Evolutionary conservation across 106 monocot species (phyloP).

Genomic region (Ottelia alismoides): DNA sequence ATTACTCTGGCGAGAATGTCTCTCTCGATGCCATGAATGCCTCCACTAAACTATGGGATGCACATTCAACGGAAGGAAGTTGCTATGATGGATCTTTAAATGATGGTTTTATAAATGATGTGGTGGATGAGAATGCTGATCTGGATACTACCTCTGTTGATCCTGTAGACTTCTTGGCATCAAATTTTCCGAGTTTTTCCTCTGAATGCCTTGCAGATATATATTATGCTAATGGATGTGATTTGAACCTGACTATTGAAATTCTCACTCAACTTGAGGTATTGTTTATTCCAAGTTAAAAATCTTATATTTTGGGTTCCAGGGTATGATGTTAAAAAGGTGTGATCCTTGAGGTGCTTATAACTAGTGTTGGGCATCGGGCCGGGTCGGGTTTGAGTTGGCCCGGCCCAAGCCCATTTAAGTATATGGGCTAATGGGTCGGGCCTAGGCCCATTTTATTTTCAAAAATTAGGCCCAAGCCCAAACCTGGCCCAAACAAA

Average conservation of each 20-base stretch:
- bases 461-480: too few relatives aligned
- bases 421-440: too few relatives aligned
- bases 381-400: too few relatives aligned
- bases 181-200: slow-evolving; percentile 52
- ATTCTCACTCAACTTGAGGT: slow-evolving; percentile 72
- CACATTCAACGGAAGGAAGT: slow-evolving; percentile 18
- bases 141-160: slow-evolving; percentile 18
- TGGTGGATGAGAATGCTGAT: slow-evolving; percentile 14
- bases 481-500: too few relatives aligned
- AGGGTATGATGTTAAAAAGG: too few relatives aligned
- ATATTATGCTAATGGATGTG: slow-evolving; percentile 48
- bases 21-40: slow-evolving; percentile 12
- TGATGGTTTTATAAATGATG: slow-evolving; percentile 21
- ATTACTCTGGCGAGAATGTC: slow-evolving; percentile 7
- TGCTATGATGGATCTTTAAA: slow-evolving; percentile 23
- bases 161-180: slow-evolving; percentile 47
- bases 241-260: slow-evolving; percentile 56
- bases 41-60: slow-evolving; percentile 25
- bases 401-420: too few relatives aligned
- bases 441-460: too few relatives aligned
- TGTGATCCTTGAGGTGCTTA: too few relatives aligned
- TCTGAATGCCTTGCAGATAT: slow-evolving; percentile 53
- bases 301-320: too few relatives aligned
- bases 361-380: too few relatives aligned
- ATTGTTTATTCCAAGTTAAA: too few relatives aligned